Evolutionary conservation across 768 basidiomycete genomes (phyloP).

Genomic region (Lactifluus hygrophoroides): DNA sequence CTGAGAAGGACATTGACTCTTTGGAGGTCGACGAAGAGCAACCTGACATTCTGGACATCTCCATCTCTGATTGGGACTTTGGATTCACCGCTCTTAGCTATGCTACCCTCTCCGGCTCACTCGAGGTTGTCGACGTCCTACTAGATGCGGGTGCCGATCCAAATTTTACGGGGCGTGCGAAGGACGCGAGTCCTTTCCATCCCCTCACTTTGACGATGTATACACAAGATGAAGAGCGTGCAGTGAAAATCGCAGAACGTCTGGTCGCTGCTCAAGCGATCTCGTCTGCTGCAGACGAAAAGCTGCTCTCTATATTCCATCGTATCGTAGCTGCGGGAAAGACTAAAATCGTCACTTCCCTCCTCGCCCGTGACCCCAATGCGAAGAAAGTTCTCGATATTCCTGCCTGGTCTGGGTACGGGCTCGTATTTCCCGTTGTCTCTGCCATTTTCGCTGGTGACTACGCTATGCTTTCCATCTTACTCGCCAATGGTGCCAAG

Average conservation of each 20-base stretch:
- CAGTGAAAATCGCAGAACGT: constrained; percentile 23
- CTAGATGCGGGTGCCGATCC: constrained; percentile 41
- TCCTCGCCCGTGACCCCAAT: constrained; percentile 26
- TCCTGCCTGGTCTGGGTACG: constrained; percentile 16
- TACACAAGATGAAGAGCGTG: constrained; percentile 22
- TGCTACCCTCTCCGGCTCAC: constrained; percentile 41
- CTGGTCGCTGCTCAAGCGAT: constrained; percentile 26
- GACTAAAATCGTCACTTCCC: constrained; percentile 22
- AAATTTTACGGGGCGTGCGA: constrained; percentile 29
- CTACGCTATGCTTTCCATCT: constrained; percentile 24
- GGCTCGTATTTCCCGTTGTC: constrained; percentile 24
- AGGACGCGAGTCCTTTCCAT: constrained; percentile 20
- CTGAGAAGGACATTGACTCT: constrained; percentile 28
- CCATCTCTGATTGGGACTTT: constrained; percentile 51
- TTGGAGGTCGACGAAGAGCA: constrained; percentile 41
- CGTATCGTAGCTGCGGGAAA: constrained; percentile 22
- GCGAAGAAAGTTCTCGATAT: constrained; percentile 27
- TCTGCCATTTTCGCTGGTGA: constrained; percentile 23
- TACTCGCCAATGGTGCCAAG: constrained; percentile 28
- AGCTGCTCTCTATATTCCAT: constrained; percentile 28
- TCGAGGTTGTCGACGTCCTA: constrained; percentile 38
- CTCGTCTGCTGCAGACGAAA: constrained; percentile 26
- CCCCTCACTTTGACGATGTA: constrained; percentile 26
- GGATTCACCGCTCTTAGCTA: constrained; percentile 44
- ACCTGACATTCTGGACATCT: constrained; percentile 49